phyloP scores from a whole-genome alignment of 208 protist species.

The Balamuthia mandrillaris region DNA sequence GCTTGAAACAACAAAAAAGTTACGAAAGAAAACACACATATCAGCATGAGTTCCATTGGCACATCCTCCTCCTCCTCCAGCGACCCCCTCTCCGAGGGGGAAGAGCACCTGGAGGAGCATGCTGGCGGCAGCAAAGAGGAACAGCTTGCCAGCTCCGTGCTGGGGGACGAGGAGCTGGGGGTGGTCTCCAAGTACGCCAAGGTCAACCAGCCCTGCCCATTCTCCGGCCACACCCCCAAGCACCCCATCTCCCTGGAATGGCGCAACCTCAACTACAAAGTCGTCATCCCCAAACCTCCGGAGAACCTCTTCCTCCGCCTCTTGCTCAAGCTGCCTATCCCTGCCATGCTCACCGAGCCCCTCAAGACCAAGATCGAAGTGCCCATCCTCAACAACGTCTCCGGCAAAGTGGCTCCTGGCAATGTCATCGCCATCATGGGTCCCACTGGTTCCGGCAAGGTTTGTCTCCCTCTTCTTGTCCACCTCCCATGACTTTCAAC shows the following conservation, averaged over 20 bases:
- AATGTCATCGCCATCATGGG: slow-evolving; percentile 52
- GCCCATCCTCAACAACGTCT: not conserved
- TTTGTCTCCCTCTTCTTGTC: not conserved
- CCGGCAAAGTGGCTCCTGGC: not conserved
- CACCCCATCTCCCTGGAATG: not conserved
- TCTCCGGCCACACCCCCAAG: not conserved
- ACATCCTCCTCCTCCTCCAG: not conserved
- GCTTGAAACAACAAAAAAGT: too few relatives aligned
- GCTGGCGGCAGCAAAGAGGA: not conserved
- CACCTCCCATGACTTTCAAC: too few relatives aligned
- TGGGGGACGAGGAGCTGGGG: not conserved
- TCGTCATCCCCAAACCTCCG: not conserved
- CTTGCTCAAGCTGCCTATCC: not conserved
- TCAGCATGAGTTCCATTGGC: not conserved
- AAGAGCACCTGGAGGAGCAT: not conserved
- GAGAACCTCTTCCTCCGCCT: not conserved
- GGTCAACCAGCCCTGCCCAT: not conserved
- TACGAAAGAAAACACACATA: too few relatives aligned
- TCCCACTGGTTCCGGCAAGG: slow-evolving; percentile 35
- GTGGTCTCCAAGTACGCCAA: not conserved
- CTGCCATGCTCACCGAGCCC: not conserved
- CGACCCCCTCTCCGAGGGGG: not conserved
- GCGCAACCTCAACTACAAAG: too few relatives aligned
- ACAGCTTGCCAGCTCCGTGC: not conserved
- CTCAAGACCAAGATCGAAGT: not conserved